Evolutionary conservation across 2,329 filamentous ascomycete genomes (phyloP), one percentile per base, ranked within the genome.

Genomic region (Aspergillus tamarii): DNA sequence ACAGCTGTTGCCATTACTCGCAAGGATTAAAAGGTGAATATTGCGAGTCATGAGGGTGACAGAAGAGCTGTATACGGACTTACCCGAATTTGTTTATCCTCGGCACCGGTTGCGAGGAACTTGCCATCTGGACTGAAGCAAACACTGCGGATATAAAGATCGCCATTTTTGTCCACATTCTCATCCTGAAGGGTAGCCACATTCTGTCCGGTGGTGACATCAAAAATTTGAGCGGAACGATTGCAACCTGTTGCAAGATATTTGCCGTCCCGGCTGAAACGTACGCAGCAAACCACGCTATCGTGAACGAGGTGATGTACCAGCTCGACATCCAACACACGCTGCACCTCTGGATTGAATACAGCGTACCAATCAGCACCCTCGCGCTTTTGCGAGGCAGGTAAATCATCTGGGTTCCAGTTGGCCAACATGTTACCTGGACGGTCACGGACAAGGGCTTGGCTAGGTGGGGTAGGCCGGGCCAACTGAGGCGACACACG

Each of bases 151-250:
- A 99, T 99, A 79, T 98, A 99, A 36, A 99, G 84, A 80, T 99
- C 95, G 32, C 94, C 94, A 60, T 91, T 90, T 71, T 94, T 89
- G 69, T 96, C 93, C 53, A 93, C 92, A 53, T 86, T 90, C 71
- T 94, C 91, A 72, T 99, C 95, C 78, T 97, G 93, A 39, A 98
- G 84, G 64, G 95, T 90, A 69, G 92, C 95, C 59, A 98, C 89
- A 77, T 94, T 95, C 70, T 92, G 88, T 61, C 95, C 95, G 19
- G 88, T 91, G 72, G 88, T 85, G 48, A 98, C 94, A 69, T 99
- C 95, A 78, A 95, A 99, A 72, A 99, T 99, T 80, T 98, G 94
- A n/a, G 95, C 95, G n/a, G 93, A 97, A 67, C 94, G 86, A 80
- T 99, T 99, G 84, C 95, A 98, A 50, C 95, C 95, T 6, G 95